These are phyloP conservation scores for Bipolaris zeicola DNA, from an alignment of 2,329 filamentous ascomycete species.

Conservation along the genomic window DNA sequence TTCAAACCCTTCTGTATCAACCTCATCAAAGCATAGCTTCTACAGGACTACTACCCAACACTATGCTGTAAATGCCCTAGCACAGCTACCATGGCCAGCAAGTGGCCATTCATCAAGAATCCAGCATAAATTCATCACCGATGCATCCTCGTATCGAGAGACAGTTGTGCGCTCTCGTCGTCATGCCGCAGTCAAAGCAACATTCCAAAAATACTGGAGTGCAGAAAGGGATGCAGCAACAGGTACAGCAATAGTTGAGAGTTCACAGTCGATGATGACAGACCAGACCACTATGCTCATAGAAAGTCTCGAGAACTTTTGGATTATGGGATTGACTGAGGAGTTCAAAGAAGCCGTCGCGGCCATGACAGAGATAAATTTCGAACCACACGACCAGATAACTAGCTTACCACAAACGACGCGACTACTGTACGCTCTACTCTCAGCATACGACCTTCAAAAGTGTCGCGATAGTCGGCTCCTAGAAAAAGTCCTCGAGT, in stretches of 20 bases:
- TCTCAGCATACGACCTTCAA: conserved; percentile 1
- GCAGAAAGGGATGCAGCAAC: conserved; percentile 56
- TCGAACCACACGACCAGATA: neutral
- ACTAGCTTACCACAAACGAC: neutral
- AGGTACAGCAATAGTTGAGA: neutral
- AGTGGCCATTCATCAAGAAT: neutral
- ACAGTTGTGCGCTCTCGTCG: conserved; percentile 63
- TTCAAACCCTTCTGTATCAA: conserved; percentile 15
- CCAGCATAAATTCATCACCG: neutral
- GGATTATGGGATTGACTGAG: conserved; percentile 1
- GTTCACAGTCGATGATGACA: neutral
- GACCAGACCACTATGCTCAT: neutral
- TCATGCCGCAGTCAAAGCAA: conserved; percentile 69
- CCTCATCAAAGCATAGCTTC: neutral
- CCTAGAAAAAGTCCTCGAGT: conserved; percentile 64
- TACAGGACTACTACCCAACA: neutral
- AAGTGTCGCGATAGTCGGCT: conserved; percentile 47
- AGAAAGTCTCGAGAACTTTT: neutral
- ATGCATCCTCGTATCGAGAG: conserved; percentile 15
- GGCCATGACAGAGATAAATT: neutral
- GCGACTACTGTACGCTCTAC: neutral
- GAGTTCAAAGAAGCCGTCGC: neutral
- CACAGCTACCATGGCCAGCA: neutral
- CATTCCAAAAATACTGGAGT: conserved; percentile 76
- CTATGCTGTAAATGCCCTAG: neutral